Evolutionary conservation across 176 grass and related monocot species (phyloP).

Genomic region (Urochloa ruziziensis): DNA sequence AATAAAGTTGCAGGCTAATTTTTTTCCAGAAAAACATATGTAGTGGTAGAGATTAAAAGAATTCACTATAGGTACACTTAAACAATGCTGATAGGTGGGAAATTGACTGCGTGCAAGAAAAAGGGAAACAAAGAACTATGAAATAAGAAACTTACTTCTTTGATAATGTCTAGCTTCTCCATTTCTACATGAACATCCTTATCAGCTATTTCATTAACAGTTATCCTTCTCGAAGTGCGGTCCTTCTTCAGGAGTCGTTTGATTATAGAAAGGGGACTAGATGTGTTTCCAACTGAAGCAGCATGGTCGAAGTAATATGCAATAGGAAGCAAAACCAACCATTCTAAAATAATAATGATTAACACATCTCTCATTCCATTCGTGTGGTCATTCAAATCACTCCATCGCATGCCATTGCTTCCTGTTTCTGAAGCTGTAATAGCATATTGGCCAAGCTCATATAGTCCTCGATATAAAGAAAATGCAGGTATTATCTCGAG

Average conservation of each 20-base stretch:
- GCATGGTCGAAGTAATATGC: slow-evolving; percentile 70
- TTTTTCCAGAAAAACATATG: neutral
- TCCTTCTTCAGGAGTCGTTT: slow-evolving; percentile 47
- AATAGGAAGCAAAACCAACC: slow-evolving; percentile 73
- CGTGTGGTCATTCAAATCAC: slow-evolving; percentile 55
- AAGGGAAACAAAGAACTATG: neutral
- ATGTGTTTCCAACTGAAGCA: slow-evolving; percentile 50
- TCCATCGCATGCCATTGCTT: slow-evolving; percentile 78
- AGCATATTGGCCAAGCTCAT: slow-evolving; percentile 80
- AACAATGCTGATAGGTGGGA: neutral
- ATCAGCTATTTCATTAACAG: slow-evolving; percentile 32
- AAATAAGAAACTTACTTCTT: slow-evolving; percentile 63
- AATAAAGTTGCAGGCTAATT: neutral
- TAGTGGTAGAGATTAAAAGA: neutral
- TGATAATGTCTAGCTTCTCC: slow-evolving; percentile 64
- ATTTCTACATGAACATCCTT: slow-evolving; percentile 58
- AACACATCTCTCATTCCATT: slow-evolving; percentile 82
- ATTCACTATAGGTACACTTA: neutral
- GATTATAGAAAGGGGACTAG: slow-evolving; percentile 33
- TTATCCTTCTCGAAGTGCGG: slow-evolving; percentile 22
- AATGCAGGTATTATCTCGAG: slow-evolving; percentile 93
- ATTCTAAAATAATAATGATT: slow-evolving; percentile 78
- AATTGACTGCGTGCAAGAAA: neutral
- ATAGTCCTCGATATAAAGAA: slow-evolving; percentile 83
- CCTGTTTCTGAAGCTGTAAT: slow-evolving; percentile 43